Base-by-base conservation (phyloP, 306 rosid species). In the Pyrus bretschneideri region DNA sequence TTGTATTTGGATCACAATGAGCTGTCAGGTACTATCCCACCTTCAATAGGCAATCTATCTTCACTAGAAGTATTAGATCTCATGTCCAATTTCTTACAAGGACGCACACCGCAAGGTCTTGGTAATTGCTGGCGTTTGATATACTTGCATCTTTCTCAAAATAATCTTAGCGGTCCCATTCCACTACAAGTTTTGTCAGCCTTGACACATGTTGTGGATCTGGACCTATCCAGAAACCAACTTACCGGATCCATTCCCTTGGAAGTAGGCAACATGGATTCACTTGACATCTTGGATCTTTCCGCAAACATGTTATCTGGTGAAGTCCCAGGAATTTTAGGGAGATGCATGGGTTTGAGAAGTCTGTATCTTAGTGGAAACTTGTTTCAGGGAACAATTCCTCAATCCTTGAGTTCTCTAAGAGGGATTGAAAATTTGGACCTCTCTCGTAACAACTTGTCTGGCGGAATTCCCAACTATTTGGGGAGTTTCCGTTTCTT, bases 41-140 rank as follows among this genome's bases (percentile, higher is more conserved):
- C 77, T 6, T 81, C 82, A 6, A 0, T 85, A 3, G 86, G 88
- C 14, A 81, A 79, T 22, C 54, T 81, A 14, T 71, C 84, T 29
- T 9, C 6, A 3, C 29, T 81, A 8, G 29, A 11, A 2, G 5
- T 1, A 11, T 61, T 80, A 1, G 0, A 1, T n/a, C 15, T 81
- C 19, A 1, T 1, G 3, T 3, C 6, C 3, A 85, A 85, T 33
- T 42, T 21, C 17, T 72, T 85, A 5, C 35, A 67, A 5, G 85
- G 83, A 72, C 21, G 10, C 9, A 71, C 81, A 3, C 83, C 83
- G 1, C 2, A 63, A 1, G 67, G 61, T 23, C 51, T 85, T 0
- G 71, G 78, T 42, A 31, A 23, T 23, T 80, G 72, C 58, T 7
- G 5, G 25, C 69, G 18, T 18, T 52, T 84, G 80, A 4, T 3